phyloP scores from a whole-genome alignment of 116 monocot genomes.

The Dioscorea cayenensis region DNA sequence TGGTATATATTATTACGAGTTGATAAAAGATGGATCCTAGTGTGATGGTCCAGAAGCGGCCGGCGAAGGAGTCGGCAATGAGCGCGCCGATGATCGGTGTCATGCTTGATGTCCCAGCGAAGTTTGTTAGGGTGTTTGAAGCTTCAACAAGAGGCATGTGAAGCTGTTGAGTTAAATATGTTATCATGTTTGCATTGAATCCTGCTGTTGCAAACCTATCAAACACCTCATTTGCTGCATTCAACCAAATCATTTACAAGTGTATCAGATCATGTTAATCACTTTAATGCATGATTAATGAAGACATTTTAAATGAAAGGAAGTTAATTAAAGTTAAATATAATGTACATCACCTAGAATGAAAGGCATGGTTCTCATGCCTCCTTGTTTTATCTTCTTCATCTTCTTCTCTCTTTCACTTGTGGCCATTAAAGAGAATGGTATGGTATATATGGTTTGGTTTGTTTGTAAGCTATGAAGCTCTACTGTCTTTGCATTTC shows the following conservation, averaged over 20 bases:
- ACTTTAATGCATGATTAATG: too few relatives aligned
- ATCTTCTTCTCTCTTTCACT: not conserved
- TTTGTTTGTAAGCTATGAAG: not conserved
- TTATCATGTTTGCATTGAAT: conserved; percentile 59
- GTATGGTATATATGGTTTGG: too few relatives aligned
- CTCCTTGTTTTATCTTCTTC: conserved; percentile 18
- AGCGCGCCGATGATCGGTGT: conserved; percentile 61
- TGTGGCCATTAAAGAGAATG: not conserved
- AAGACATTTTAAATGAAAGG: too few relatives aligned
- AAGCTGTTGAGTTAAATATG: conserved; percentile 52
- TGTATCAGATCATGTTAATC: too few relatives aligned
- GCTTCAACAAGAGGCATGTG: conserved; percentile 46
- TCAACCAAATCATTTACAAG: not conserved
- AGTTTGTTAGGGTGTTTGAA: conserved; percentile 60
- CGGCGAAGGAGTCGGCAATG: conserved; percentile 53
- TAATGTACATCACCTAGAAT: conserved; percentile 35
- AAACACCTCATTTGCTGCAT: conserved; percentile 42
- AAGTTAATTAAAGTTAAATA: not conserved
- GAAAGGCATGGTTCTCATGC: conserved; percentile 64
- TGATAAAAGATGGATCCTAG: conserved; percentile 47
- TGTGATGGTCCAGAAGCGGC: conserved; percentile 58
- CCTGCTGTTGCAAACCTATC: conserved; percentile 52
- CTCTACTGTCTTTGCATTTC: not conserved
- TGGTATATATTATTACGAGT: conserved; percentile 15
- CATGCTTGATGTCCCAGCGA: conserved; percentile 47